These are phyloP conservation scores for Kwoniella pini DNA, from an alignment of 768 basidiomycete species.

Conservation along the genomic window DNA sequence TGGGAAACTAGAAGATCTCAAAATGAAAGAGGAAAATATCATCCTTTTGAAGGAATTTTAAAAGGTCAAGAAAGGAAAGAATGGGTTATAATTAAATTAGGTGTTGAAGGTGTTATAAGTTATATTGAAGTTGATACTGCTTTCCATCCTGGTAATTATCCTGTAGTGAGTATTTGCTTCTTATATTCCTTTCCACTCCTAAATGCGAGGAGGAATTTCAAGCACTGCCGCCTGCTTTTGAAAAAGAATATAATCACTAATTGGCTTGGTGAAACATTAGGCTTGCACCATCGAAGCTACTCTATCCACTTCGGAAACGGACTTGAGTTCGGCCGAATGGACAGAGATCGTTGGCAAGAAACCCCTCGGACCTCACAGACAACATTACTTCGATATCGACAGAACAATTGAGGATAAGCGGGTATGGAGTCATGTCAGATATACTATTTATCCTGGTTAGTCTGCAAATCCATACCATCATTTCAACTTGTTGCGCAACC, in stretches of 20 bases:
- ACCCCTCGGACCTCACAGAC: conserved; percentile 82
- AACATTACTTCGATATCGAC: conserved; percentile 84
- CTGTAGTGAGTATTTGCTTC: conserved; percentile 57
- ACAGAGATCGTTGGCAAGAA: conserved; percentile 69
- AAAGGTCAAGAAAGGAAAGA: conserved; percentile 61
- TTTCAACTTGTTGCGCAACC: too few relatives aligned
- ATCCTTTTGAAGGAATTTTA: conserved; percentile 10
- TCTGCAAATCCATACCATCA: neutral
- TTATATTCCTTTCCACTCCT: neutral
- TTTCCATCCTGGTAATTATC: conserved; percentile 95
- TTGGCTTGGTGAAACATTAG: conserved; percentile 14
- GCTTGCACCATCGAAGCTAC: conserved; percentile 38
- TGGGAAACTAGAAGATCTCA: conserved; percentile 95
- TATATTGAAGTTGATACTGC: conserved; percentile 87
- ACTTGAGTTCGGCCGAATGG: conserved; percentile 64
- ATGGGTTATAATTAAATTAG: conserved; percentile 89
- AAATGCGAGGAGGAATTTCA: too few relatives aligned
- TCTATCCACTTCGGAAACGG: conserved; percentile 19
- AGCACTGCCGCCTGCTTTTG: too few relatives aligned
- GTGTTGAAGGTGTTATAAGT: conserved; percentile 64
- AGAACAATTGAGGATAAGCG: conserved; percentile 59
- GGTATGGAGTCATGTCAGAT: conserved; percentile 76
- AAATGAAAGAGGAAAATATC: conserved; percentile 65
- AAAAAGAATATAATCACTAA: too few relatives aligned
- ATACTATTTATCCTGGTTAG: conserved; percentile 78